phyloP scores from a whole-genome alignment of 768 basidiomycete species.

The Atractiella rhizophila region DNA sequence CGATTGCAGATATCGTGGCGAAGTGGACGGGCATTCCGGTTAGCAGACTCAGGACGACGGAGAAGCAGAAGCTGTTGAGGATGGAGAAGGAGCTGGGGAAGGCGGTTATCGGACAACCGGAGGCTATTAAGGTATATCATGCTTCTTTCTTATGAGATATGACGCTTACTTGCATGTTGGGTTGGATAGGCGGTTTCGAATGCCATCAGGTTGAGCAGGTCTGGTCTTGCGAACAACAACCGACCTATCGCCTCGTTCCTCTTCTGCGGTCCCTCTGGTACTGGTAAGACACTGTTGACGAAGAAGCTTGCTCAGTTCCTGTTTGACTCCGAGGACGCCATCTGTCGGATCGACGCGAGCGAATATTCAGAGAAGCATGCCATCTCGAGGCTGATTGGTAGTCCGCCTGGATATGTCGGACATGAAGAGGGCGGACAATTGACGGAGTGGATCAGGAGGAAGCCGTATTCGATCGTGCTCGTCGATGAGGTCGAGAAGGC shows the following conservation, averaged over 20 bases:
- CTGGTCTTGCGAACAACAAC: conserved; percentile 66
- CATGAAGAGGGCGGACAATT: conserved; percentile 52
- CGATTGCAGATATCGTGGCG: conserved; percentile 75
- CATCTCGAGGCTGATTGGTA: conserved; percentile 68
- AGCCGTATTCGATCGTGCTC: conserved; percentile 22
- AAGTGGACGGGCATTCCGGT: conserved; percentile 39
- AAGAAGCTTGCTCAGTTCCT: conserved; percentile 71
- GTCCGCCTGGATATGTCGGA: conserved; percentile 79
- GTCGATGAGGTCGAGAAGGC: conserved; percentile 27
- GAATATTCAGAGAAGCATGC: conserved; percentile 79
- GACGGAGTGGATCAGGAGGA: conserved; percentile 13
- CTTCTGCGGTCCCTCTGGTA: conserved; percentile 68
- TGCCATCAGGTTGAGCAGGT: conserved; percentile 74
- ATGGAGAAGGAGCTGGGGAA: conserved; percentile 59
- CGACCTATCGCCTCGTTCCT: conserved; percentile 79
- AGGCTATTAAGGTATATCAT: conserved; percentile 55
- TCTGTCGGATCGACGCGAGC: conserved; percentile 69
- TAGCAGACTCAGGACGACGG: conserved; percentile 7
- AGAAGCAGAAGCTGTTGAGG: conserved; percentile 54
- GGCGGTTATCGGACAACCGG: conserved; percentile 72
- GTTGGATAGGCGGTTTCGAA: conserved; percentile 73
- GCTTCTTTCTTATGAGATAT: too few relatives aligned
- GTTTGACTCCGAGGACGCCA: conserved; percentile 78
- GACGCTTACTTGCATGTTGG: too few relatives aligned
- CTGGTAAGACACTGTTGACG: conserved; percentile 71